phyloP scores from a whole-genome alignment of 108 stramenopile species.

The Cyclotella kingstonii region DNA sequence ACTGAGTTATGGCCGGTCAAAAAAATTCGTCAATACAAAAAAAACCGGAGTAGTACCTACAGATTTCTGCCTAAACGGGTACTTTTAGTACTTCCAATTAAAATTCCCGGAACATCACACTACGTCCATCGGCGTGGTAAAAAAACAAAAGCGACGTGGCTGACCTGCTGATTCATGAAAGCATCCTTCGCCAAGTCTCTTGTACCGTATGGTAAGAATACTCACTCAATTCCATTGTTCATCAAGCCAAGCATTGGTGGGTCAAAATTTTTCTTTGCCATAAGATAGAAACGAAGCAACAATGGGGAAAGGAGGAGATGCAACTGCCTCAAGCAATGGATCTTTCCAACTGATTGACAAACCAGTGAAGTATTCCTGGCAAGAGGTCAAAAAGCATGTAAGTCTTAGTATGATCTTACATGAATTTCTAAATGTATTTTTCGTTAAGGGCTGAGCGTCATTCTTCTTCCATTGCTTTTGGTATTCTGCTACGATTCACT shows the following conservation, averaged over 20 bases:
- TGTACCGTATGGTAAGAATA: too few relatives aligned
- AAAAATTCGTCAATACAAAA: too few relatives aligned
- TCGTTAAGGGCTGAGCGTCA: neutral
- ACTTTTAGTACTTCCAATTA: too few relatives aligned
- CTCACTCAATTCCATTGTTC: too few relatives aligned
- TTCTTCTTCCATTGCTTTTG: neutral
- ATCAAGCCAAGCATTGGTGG: neutral
- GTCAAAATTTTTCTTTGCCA: neutral
- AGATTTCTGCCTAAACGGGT: too few relatives aligned
- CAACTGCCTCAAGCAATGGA: constrained; percentile 21
- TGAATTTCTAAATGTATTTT: neutral
- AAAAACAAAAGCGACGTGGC: too few relatives aligned
- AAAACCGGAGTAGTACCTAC: too few relatives aligned
- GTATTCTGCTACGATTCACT: neutral
- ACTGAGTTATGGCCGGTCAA: too few relatives aligned
- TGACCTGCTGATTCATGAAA: too few relatives aligned
- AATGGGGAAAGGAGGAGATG: constrained; percentile 91
- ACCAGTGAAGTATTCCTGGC: constrained; percentile 82
- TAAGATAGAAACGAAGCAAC: neutral
- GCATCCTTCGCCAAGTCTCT: too few relatives aligned
- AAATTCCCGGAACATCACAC: too few relatives aligned
- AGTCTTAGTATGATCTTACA: constrained; percentile 3
- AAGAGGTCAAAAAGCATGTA: constrained; percentile 90
- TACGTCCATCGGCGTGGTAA: too few relatives aligned
- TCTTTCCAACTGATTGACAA: constrained; percentile 27